Evolutionary conservation across 306 rosid species (phyloP).

Genomic region (Pterocarpus santalinus): DNA sequence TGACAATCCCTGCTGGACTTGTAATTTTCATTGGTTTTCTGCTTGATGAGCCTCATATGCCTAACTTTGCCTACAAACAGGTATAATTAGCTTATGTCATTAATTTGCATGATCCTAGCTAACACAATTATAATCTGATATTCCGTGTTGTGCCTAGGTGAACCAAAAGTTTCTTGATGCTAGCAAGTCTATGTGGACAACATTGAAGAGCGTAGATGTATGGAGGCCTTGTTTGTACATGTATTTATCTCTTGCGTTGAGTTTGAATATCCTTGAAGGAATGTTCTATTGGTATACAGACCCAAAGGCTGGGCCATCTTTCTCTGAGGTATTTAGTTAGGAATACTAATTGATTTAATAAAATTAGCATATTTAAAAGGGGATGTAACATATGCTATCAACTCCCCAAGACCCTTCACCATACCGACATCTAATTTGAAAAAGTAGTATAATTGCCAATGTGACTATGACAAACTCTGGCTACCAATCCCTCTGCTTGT

Average conservation of each 20-base stretch:
- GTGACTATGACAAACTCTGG: background rate
- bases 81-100: constrained; percentile 52
- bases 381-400: background rate
- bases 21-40: constrained; percentile 69
- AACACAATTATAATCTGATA: constrained; percentile 37
- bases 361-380: background rate
- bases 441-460: background rate
- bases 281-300: constrained; percentile 98
- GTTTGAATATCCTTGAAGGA: constrained; percentile 86
- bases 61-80: constrained; percentile 71
- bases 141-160: constrained; percentile 63
- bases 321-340: constrained; percentile 77
- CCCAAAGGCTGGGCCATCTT: constrained; percentile 79
- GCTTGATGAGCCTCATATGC: constrained; percentile 76
- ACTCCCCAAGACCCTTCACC: background rate
- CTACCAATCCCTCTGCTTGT: background rate
- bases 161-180: constrained; percentile 77
- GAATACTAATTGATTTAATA: background rate
- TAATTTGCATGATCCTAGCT: constrained; percentile 19
- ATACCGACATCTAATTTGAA: background rate
- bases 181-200: constrained; percentile 84
- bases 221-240: constrained; percentile 95
- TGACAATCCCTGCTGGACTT: constrained; percentile 90
- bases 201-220: constrained; percentile 79
- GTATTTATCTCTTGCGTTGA: constrained; percentile 83